A percentile compares a stretch with the other conserved stretches of the same genome.
Evolutionary conservation across 108 stramenopile genomes (phyloP).

Genomic region (Pseudonitzschia pungens): DNA sequence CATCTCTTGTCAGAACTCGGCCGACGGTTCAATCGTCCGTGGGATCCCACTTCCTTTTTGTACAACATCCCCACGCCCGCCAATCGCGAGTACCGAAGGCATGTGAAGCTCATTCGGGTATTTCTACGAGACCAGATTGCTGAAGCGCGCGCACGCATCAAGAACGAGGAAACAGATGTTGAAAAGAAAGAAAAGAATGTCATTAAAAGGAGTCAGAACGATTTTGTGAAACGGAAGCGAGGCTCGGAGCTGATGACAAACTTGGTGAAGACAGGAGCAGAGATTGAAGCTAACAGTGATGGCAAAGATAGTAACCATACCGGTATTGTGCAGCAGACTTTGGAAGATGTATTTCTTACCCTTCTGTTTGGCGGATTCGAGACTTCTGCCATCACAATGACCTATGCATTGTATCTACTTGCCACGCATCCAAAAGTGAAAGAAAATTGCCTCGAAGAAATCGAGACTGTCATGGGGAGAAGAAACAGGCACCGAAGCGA

Average conservation of each 20-base stretch:
- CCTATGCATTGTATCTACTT: constrained; percentile 51
- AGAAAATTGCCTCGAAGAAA: constrained; percentile 35
- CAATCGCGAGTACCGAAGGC: constrained; percentile 6
- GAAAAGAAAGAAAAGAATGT: neutral
- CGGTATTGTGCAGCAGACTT: neutral
- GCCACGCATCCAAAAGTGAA: constrained; percentile 38
- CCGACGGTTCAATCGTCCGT: constrained; percentile 6
- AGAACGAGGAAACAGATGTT: neutral
- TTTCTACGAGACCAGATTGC: constrained; percentile 10
- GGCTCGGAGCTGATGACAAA: constrained; percentile 12
- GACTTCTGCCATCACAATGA: constrained; percentile 48
- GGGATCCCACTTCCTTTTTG: constrained; percentile 17
- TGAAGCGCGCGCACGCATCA: neutral
- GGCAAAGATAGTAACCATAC: neutral
- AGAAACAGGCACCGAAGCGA: neutral
- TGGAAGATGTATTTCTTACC: constrained; percentile 16
- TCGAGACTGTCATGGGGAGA: constrained; percentile 6
- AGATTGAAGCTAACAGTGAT: neutral
- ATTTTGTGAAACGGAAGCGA: neutral
- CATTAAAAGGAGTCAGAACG: neutral
- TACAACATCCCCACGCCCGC: constrained; percentile 24
- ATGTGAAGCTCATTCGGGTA: neutral
- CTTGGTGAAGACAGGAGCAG: constrained; percentile 17
- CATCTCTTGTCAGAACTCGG: constrained; percentile 9
- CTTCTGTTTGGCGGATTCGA: constrained; percentile 59